Conservation (phyloP, 192 early-diverging fungal genomes). For the Coemansia sp. region DNA sequence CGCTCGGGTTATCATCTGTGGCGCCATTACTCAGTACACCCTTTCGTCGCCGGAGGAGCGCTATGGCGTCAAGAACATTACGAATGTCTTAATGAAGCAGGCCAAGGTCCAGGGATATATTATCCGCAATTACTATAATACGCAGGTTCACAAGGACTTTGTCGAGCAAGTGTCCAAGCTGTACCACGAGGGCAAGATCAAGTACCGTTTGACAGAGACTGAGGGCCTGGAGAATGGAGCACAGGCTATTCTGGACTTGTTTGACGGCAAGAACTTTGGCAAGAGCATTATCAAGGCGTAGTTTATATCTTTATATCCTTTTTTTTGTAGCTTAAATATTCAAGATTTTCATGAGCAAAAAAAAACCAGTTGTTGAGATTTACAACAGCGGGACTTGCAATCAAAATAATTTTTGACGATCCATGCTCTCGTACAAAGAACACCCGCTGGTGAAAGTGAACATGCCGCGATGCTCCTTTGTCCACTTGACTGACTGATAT, state of each 20-base stretch:
- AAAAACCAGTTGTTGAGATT: not conserved
- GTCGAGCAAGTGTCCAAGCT: slow-evolving; percentile 59
- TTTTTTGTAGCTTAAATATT: not conserved
- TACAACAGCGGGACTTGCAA: not conserved
- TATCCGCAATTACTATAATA: slow-evolving; percentile 56
- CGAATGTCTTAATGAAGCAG: slow-evolving; percentile 59
- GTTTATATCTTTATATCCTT: not conserved
- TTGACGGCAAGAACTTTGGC: slow-evolving; percentile 72
- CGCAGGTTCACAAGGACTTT: slow-evolving; percentile 57
- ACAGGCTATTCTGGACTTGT: slow-evolving; percentile 63
- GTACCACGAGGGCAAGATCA: slow-evolving; percentile 64
- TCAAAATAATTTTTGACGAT: not conserved
- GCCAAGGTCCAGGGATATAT: slow-evolving; percentile 71
- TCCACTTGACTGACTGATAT: not conserved
- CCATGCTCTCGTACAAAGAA: slow-evolving; percentile 1
- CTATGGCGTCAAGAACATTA: slow-evolving; percentile 64
- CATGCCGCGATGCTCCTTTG: not conserved
- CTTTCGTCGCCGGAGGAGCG: slow-evolving; percentile 41
- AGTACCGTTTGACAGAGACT: slow-evolving; percentile 60
- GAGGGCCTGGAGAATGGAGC: slow-evolving; percentile 71
- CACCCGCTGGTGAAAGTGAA: not conserved
- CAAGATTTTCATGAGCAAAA: not conserved
- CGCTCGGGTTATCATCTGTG: slow-evolving; percentile 72
- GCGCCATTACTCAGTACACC: slow-evolving; percentile 78
- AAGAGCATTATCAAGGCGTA: slow-evolving; percentile 50